Base-by-base conservation (phyloP, 2,329 filamentous ascomycete genomes). In the Madurella mycetomatis region DNA sequence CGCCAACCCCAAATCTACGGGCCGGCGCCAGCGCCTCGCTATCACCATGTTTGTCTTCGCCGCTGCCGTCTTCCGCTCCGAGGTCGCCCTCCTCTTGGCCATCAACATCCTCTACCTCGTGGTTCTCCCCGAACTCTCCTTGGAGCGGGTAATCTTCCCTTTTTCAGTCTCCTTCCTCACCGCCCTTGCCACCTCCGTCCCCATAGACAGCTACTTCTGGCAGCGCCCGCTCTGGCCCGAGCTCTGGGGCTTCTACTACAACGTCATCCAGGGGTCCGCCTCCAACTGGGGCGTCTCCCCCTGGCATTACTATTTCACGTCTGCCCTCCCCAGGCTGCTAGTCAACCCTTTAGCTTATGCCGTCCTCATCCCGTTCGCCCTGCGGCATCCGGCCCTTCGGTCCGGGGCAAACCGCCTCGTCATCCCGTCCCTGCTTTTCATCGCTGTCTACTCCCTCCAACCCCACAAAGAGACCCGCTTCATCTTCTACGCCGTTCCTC, bases 401-500 rank as follows among this genome's bases (percentile, higher is more conserved):
- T 68, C 67, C 4, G 69, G 72, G 5, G 74, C 77, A 0, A 66
- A 71, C 15, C 72, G 75, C 7, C 64, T 89, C 0, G 75, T 88
- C 4, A 63, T 86, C 2, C 91, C 94, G 0, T 79, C 82, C 9
- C 61, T 95, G 1, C 70, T 81, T 31, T 99, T 92, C 69, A 77
- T 95, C 17, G 79, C 79, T 4, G 70, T 95, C 42, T 97, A 96
- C 76, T 96, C 90, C 59, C 64, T 90, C 48, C 87, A 96, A 58
- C 92, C 92, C 0, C 94, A 99, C 74, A 99, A 99, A 69, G 94
- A 99, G 73, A 88, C 91, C 69, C 88, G 94, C 16, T 99, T 99
- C 76, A 86, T 99, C 62, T 84, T 97, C 64, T 97, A 97, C 72
- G 79, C 84, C 49, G 78, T 95, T 19, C 94, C 94, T 0, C 79